Base-by-base conservation (phyloP, 2,329 filamentous ascomycete genomes). In the Tolypocladium ophioglossoides region DNA sequence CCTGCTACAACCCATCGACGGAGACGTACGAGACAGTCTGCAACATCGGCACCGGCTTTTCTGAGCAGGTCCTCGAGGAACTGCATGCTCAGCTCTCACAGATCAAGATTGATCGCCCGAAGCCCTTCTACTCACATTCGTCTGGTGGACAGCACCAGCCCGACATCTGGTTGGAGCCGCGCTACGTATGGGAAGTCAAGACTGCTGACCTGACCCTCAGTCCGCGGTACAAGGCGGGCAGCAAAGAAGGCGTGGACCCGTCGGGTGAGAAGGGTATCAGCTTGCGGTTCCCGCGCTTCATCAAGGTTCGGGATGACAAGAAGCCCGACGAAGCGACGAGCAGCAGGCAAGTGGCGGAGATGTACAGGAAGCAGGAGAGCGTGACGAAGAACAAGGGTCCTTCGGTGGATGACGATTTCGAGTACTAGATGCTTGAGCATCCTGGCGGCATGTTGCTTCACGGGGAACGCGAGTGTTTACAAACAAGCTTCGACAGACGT, bases 41-140 rank as follows among this genome's bases (percentile, higher is more conserved):
- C 81, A 99, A 99, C 70, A 97, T 99, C 63, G 94, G 94, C 61
- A 99, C 94, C 0, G 94, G 94, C 2, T 99, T 99, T 73, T 92
- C 87, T 1, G 94, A 99, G 71, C 88, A 86, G n/a, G 79, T 92
- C 3, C 85, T 99, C n/a, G 88, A 95, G 64, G 87, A 91, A 38
- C 78, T 97, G 16, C 84, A 97, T 74, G 76, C 80, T 27, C 78
- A 86, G 52, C 83, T 99, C 32, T 86, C 82, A 0, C 79, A 83
- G 10, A 83, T 90, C 51, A 84, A 87, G 61, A 99, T 99, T 62
- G 90, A 95, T 66, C 84, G 85, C 1, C 83, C 92, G 1, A 99
- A 99, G 66, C 94, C 94, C 0, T 99, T 96, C 70, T 99, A 97
- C 72, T 79, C 84, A 1, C 94, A 99, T 70, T 91, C 87, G 4